These are phyloP conservation scores for Jimgerdemannia flammicorona DNA, from an alignment of 192 early-diverging fungal species.

Conservation along the genomic window DNA sequence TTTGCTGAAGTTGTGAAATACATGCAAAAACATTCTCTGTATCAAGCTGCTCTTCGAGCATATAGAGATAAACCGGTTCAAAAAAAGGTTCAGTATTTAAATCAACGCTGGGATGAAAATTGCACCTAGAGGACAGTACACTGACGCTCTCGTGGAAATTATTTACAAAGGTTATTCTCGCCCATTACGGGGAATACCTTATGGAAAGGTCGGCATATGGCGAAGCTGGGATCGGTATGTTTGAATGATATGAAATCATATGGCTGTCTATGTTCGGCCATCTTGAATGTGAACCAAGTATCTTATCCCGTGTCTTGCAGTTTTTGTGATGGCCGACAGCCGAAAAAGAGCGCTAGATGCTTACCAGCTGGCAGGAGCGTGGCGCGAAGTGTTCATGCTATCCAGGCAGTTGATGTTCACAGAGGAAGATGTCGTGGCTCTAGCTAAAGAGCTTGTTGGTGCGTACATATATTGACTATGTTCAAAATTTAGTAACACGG, in stretches of 20 bases:
- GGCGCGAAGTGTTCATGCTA: slow-evolving; percentile 66
- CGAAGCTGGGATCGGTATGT: slow-evolving; percentile 61
- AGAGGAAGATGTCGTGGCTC: slow-evolving; percentile 34
- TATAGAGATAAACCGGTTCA: slow-evolving; percentile 44
- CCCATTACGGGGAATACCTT: slow-evolving; percentile 64
- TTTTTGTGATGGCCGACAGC: slow-evolving; percentile 53
- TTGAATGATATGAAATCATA: background rate
- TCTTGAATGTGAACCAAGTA: too few species aligned
- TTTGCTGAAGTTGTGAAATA: slow-evolving; percentile 63
- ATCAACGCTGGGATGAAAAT: too few species aligned
- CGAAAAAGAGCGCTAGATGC: slow-evolving; percentile 52
- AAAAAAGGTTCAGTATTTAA: slow-evolving; percentile 32
- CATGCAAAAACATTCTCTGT: slow-evolving; percentile 61
- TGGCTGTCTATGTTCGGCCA: background rate
- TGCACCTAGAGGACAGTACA: too few species aligned
- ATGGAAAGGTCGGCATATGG: slow-evolving; percentile 47
- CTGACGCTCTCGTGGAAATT: background rate
- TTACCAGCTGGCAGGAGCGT: slow-evolving; percentile 51
- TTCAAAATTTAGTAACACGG: background rate
- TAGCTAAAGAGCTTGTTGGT: slow-evolving; percentile 58
- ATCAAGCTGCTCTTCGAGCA: slow-evolving; percentile 50
- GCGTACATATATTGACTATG: slow-evolving; percentile 9
- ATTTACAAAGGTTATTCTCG: slow-evolving; percentile 23
- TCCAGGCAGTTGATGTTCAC: slow-evolving; percentile 53
- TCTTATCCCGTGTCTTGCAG: slow-evolving; percentile 30